Percentiles rank a stretch among this genome's conserved stretches.
phyloP scores from a whole-genome alignment of 2,329 filamentous ascomycete genomes.

The Alternaria ethzedia region DNA sequence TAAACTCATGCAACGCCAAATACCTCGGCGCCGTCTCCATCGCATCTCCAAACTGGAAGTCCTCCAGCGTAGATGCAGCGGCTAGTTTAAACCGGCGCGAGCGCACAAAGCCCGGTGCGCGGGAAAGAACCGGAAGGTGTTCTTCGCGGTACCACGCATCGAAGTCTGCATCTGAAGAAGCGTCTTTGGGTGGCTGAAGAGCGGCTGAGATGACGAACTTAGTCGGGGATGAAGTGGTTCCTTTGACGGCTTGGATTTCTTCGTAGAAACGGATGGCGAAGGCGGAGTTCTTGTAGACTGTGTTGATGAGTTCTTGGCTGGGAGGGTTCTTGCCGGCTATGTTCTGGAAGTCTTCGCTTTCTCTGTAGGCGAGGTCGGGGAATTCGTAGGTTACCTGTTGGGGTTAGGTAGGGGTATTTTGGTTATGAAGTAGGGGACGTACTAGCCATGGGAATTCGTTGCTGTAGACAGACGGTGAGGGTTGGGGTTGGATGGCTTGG shows the following conservation, averaged over 20 bases:
- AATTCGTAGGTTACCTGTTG: slow-evolving; percentile 34
- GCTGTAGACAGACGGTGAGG: not conserved
- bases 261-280: slow-evolving; percentile 40
- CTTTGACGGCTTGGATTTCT: slow-evolving; percentile 4
- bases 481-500: slow-evolving; percentile 21
- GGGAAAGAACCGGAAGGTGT: slow-evolving; percentile 16
- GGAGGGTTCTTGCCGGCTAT: slow-evolving; percentile 33
- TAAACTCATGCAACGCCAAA: slow-evolving; percentile 34
- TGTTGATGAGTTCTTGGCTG: slow-evolving; percentile 20
- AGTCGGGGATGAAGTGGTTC: not conserved
- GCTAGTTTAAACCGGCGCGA: slow-evolving; percentile 27
- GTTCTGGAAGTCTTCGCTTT: slow-evolving; percentile 27
- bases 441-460: slow-evolving; percentile 28
- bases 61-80: slow-evolving; percentile 23
- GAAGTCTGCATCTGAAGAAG: slow-evolving; percentile 17
- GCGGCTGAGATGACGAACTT: slow-evolving; percentile 22
- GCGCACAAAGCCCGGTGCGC: slow-evolving; percentile 25
- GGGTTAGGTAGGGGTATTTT: not conserved
- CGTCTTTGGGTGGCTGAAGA: slow-evolving; percentile 8
- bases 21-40: slow-evolving; percentile 16
- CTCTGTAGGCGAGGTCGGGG: slow-evolving; percentile 27
- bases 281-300: slow-evolving; percentile 30
- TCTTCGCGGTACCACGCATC: slow-evolving; percentile 31
- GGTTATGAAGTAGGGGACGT: not conserved
- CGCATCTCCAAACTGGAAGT: slow-evolving; percentile 20